Base-by-base conservation (phyloP, 1,284 basidiomycete genomes). In the Tremellales sp. region DNA sequence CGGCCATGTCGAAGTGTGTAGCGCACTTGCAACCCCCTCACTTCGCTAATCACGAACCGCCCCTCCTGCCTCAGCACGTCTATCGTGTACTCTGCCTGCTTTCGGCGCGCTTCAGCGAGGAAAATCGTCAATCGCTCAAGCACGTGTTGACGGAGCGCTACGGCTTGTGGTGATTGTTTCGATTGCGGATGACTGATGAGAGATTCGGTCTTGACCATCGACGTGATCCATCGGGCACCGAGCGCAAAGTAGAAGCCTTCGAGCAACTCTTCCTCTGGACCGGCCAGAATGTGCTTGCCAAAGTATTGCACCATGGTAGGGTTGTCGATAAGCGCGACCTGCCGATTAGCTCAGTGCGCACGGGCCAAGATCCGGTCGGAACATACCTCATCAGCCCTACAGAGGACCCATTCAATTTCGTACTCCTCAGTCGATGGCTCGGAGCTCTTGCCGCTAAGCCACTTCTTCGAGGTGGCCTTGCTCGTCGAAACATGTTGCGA, bases 71-170 rank as follows among this genome's bases (percentile, higher is more conserved):
- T 83, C 36, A 97, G 75, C 86, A 86, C 90, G 15, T 82, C 82
- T 44, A 82, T 81, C 5, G 86, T 81, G 53, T 64, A 70, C 24
- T 81, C 80, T 1, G 85, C 84, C 27, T 80, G 79, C 2, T 83
- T 78, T 63, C 89, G 84, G 0, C 82, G 84, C 51, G 90, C 86
- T 62, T 96, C 92, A 47, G 96, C 87, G 7, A 97, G 77, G 76
- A 97, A 97, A 27, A 98, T 77, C 0, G 91, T 89, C 12, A 96
- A 77, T 23, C 94, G 80, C 72, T 97, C 88, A n/a, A 94, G 74
- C 1, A 94, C 82, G 27, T 90, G 77, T 22, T 55, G 52, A 11
- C 67, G 61, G 4, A 66, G 49, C 1, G 53, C 49, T 2, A 43
- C 64, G 13, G 73, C 62, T 10, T 57, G 40, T 22, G 51, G 46